Conservation (phyloP, 2,329 filamentous ascomycete genomes). For the Lasiodiplodia gonubiensis region DNA sequence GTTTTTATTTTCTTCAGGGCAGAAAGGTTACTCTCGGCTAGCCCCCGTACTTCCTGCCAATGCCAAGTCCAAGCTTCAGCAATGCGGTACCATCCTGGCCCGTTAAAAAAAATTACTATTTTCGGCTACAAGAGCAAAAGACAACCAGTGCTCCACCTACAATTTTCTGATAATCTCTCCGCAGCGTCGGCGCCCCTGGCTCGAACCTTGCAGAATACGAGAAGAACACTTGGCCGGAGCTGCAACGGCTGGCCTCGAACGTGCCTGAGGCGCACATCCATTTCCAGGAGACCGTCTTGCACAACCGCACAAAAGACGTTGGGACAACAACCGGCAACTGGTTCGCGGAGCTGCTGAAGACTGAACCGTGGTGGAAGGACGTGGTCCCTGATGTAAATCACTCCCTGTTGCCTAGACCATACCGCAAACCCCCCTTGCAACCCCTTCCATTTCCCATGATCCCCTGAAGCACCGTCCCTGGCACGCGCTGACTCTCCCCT, state of each 20-base stretch:
- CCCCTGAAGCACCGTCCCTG: constrained; percentile 8
- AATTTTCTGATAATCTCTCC: not conserved
- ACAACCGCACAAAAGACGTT: constrained; percentile 69
- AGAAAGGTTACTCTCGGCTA: not conserved
- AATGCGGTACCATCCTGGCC: not conserved
- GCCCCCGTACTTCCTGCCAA: not conserved
- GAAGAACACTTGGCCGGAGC: constrained; percentile 52
- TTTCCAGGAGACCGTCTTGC: constrained; percentile 67
- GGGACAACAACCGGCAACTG: constrained; percentile 59
- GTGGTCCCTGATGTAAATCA: constrained; percentile 64
- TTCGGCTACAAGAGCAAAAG: not conserved
- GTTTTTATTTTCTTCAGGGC: too few relatives aligned
- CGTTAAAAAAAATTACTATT: not conserved
- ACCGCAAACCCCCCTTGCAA: not conserved
- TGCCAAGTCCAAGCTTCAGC: not conserved
- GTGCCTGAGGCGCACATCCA: constrained; percentile 81
- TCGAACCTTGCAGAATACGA: constrained; percentile 49
- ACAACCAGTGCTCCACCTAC: not conserved
- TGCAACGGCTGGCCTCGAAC: constrained; percentile 56
- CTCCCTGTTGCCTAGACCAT: constrained; percentile 47
- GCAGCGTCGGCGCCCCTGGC: constrained; percentile 48
- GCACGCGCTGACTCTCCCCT: not conserved
- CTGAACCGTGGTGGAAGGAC: constrained; percentile 75
- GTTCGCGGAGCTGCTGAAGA: constrained; percentile 70
- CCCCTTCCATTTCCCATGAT: not conserved